Evolutionary conservation across 2,329 filamentous ascomycete species (phyloP), one percentile per base, ranked within the genome.

Genomic region (Trichoderma atrobrunneum): DNA sequence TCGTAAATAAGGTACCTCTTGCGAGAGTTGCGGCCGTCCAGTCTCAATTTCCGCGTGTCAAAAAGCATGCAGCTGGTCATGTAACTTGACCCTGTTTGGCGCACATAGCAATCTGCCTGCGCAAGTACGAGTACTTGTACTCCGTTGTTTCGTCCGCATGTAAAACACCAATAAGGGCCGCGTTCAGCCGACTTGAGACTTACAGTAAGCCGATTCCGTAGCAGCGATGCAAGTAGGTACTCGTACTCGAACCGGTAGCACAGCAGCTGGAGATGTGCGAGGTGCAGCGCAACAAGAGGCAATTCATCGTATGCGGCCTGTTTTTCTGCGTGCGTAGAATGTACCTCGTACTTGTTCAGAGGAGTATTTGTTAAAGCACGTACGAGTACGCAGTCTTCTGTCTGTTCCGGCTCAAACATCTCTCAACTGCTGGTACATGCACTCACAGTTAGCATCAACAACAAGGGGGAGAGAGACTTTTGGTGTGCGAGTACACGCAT

Each of bases 151-250:
- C 59, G 59, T 62, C 57, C 30, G 32, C 59, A 12, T 39, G 36
- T 30, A n/a, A 39, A 39, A 39, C 32, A 62, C 59, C 30, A 61
- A 43, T 48, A 4, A 26, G 24, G 56, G n/a, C 24, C 65, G 36
- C 12, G 26, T 60, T 69, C 34, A 69, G 65, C 65, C 56, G 66
- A 32, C 28, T 61, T 69, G 56, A 69, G 66, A 69, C 56, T 69
- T n/a, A 10, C 7, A 69, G 34, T 48, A 64, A 30, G 64, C 64
- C 64, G 56, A 59, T 43, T 16, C 39, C 36, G 36, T 32, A 26
- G 43, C 63, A 36, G 14, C 28, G 30, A 28, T 24, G 60, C 36
- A 43, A n/a, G 36, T 36, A 36, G 34, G 34, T 18, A 36, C 30
- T 51, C 14, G 26, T 48, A 28, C 62, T 51, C 10, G 57, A 34